Evolutionary conservation across 2,329 filamentous ascomycete genomes (phyloP).

Genomic region (Cercospora sp.): DNA sequence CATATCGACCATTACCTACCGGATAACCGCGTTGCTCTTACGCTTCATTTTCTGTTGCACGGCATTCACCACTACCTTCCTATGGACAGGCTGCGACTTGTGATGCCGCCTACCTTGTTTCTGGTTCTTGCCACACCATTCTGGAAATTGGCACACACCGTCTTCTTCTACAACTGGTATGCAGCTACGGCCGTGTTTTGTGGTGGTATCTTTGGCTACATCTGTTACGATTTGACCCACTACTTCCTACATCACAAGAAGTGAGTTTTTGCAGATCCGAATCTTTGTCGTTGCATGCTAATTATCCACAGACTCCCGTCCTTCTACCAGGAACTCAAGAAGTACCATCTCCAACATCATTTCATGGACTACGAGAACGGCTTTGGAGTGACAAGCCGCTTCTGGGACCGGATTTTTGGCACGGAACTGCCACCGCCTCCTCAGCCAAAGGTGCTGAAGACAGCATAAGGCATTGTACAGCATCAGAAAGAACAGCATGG

Average conservation of each 20-base stretch:
- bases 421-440: conserved; percentile 67
- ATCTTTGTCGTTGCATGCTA: conserved; percentile 8
- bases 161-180: conserved; percentile 86
- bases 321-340: conserved; percentile 92
- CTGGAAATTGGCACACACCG: conserved; percentile 80
- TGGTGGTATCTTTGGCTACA: conserved; percentile 91
- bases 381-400: conserved; percentile 92
- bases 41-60: conserved; percentile 87
- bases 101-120: conserved; percentile 94
- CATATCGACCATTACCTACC: conserved; percentile 92
- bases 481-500: conserved; percentile 7
- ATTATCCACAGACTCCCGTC: conserved; percentile 63
- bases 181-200: conserved; percentile 76
- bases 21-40: conserved; percentile 84
- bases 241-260: conserved; percentile 98
- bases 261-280: conserved; percentile 53
- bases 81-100: conserved; percentile 97
- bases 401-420: conserved; percentile 93
- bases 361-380: conserved; percentile 98
- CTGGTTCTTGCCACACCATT: conserved; percentile 80
- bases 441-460: conserved; percentile 52
- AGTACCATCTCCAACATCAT: conserved; percentile 95
- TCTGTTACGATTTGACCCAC: conserved; percentile 95
- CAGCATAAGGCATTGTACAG: conserved; percentile 30
- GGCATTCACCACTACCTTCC: conserved; percentile 97